These are phyloP conservation scores for Colletotrichum cereale DNA, from an alignment of 2,329 filamentous ascomycete species.

Conservation along the genomic window DNA sequence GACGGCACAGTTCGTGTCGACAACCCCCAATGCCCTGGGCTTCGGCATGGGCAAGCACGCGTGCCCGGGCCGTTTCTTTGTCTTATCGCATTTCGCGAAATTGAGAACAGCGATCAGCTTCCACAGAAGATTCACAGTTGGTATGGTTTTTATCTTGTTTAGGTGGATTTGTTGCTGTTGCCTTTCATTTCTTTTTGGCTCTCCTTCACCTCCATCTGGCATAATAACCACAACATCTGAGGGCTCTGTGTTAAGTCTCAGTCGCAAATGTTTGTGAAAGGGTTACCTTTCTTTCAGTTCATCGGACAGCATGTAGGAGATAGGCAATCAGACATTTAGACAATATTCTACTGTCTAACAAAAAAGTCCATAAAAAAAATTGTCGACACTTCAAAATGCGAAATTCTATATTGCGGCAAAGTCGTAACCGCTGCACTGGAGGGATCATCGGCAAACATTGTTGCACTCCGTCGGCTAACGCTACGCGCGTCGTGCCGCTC, in stretches of 20 bases:
- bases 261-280: not conserved
- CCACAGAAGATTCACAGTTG: no score
- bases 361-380: not conserved
- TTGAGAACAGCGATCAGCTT: not conserved
- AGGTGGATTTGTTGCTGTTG: not conserved
- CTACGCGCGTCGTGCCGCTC: not conserved
- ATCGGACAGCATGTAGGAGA: not conserved
- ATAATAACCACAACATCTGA: not conserved
- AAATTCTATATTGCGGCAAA: not conserved
- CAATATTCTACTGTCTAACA: not conserved
- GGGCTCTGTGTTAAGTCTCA: not conserved
- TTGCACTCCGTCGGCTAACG: not conserved
- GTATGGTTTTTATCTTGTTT: not conserved
- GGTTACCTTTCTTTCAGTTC: not conserved
- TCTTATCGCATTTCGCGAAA: not conserved
- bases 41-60: constrained; percentile 51
- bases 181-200: not conserved
- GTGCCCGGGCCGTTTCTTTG: constrained; percentile 51
- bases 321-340: not conserved
- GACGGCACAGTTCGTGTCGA: constrained; percentile 50
- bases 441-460: not conserved
- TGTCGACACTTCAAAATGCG: not conserved
- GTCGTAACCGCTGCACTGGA: not conserved
- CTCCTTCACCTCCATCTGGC: not conserved
- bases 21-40: constrained; percentile 46